Base-by-base conservation (phyloP, 2,329 filamentous ascomycete genomes). In the Stenocarpella maydis region DNA sequence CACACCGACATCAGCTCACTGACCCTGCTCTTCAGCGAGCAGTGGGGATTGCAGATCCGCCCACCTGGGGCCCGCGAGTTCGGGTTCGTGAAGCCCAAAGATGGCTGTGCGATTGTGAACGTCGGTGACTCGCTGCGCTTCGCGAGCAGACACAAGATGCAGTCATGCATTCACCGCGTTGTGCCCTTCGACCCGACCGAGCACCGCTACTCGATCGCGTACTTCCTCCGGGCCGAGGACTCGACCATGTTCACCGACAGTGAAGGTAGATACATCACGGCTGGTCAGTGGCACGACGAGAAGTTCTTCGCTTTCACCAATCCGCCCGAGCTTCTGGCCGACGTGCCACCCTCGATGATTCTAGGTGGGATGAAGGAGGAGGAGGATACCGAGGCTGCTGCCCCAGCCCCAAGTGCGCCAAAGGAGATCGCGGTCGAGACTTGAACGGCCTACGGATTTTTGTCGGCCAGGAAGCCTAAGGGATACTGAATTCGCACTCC, bases 121-220 rank as follows among this genome's bases (percentile, higher is more conserved):
- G 84, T 89, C 19, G 87, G 87, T 69, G 87, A 90, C 80, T 86
- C 85, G 31, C 81, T 89, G 71, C 83, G 86, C 52, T 88, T 88
- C 73, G 83, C 84, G 3, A 84, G 81, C 69, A 84, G 82, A 52
- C 82, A 84, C 77, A 85, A 81, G 69, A 82, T 88, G 78, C 82
- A 86, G 77, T 86, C 84, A 45, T 87, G 85, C 80, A 86, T 88
- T 76, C 86, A 88, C 80, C 81, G 85, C 69, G 86, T 88, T 34
- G 84, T 88, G 24, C 86, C 86, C 0, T 83, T 84, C 71, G 76
- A 86, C 77, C 80, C 82, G 26, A 74, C 76, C 49, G 83, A 87
- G 83, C 83, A 87, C 78, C 83, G 86, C 68, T 88, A 88, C 81
- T 86, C 84, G 12, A 86, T 88, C 71, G 86, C 86, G 17, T 88